These are phyloP conservation scores for Suillus tomentosus DNA, from an alignment of 768 basidiomycete species.

Conservation along the genomic window DNA sequence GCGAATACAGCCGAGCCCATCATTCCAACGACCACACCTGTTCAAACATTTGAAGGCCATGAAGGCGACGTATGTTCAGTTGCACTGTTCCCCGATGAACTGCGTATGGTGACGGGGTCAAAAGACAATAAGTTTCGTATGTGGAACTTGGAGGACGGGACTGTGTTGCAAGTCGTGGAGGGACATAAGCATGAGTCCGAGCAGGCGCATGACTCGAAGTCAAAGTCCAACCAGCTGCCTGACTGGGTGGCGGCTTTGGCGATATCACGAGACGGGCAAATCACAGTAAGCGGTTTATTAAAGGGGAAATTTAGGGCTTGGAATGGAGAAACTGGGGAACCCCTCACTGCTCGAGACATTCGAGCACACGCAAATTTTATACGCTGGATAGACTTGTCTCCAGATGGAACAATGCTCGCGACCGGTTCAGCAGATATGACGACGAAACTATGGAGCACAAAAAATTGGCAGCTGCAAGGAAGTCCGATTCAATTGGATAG, in stretches of 20 bases:
- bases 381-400: not conserved
- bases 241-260: not conserved
- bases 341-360: not conserved
- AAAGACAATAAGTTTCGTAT: not conserved
- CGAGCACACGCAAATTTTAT: not conserved
- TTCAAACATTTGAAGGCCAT: not conserved
- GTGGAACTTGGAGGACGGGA: not conserved
- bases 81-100: not conserved
- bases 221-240: no score
- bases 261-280: not conserved
- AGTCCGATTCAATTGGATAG: not conserved
- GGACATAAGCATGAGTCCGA: not conserved
- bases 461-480: not conserved
- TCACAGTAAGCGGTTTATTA: not conserved
- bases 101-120: slow-evolving; percentile 1
- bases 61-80: not conserved
- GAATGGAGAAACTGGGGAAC: not conserved
- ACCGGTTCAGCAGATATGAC: not conserved
- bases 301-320: not conserved
- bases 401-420: not conserved
- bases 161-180: not conserved
- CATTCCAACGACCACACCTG: not conserved
- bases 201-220: no score
- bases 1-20: not conserved
- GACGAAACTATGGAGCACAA: not conserved